Conservation (phyloP, 176 grass and related monocot genomes). For the Carex cristatella region DNA sequence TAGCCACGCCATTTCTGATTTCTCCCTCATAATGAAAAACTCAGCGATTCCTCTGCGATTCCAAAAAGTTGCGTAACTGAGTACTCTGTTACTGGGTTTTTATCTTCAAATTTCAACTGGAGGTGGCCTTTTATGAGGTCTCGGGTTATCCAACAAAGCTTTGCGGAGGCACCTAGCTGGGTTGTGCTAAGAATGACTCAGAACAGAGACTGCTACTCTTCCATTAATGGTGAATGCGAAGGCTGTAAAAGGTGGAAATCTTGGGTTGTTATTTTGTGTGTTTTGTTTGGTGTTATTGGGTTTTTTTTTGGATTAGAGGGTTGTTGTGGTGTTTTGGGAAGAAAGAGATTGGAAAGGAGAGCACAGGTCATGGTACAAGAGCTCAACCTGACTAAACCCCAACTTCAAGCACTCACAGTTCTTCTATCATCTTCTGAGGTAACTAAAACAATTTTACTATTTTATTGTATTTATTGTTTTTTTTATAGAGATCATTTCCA, state of each 20-base stretch:
- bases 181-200: not conserved
- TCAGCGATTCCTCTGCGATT: constrained; percentile 24
- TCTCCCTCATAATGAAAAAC: constrained; percentile 16
- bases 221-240: constrained; percentile 6
- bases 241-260: constrained; percentile 26
- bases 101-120: constrained; percentile 3
- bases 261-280: constrained; percentile 17
- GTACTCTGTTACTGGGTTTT: not conserved
- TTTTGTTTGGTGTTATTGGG: constrained; percentile 28
- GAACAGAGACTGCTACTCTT: constrained; percentile 13
- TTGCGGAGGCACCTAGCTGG: constrained; percentile 11
- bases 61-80: constrained; percentile 32
- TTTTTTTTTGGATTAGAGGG: not conserved
- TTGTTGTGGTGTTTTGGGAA: constrained; percentile 27
- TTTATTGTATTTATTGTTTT: not conserved
- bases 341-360: constrained; percentile 14
- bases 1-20: not conserved
- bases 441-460: not conserved
- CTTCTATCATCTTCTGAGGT: constrained; percentile 48
- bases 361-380: constrained; percentile 25
- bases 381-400: constrained; percentile 44
- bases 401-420: constrained; percentile 36
- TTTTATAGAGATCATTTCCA: not conserved
- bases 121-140: constrained; percentile 23
- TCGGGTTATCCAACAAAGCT: constrained; percentile 5